Evolutionary conservation across 352 stramenopile species (phyloP).

Genomic region (Phytophthora idaei): DNA sequence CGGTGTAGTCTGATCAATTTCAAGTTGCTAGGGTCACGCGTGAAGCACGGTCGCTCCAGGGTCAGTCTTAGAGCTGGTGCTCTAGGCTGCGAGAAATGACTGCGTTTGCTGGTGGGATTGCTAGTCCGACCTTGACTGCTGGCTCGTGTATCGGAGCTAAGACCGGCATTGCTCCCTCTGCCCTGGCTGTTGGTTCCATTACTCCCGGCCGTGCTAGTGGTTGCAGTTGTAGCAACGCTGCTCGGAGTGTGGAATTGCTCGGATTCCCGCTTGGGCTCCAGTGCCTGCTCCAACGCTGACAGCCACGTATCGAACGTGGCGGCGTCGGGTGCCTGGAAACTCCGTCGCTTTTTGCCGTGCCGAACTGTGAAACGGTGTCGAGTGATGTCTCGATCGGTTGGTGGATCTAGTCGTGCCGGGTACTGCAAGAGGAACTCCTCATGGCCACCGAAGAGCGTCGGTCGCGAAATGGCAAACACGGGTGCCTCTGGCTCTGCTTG

Average conservation of each 20-base stretch:
- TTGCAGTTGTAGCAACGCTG: conserved; percentile 17
- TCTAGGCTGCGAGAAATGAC: conserved; percentile 6
- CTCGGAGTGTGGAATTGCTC: conserved; percentile 6
- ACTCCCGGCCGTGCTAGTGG: conserved; percentile 10
- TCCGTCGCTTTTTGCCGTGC: conserved; percentile 31
- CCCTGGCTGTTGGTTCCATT: conserved; percentile 9
- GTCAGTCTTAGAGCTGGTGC: conserved; percentile 15
- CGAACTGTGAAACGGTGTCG: conserved; percentile 31
- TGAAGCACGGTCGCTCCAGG: conserved; percentile 18
- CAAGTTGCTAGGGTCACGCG: conserved; percentile 22
- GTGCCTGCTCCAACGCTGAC: conserved; percentile 22
- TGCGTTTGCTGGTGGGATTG: conserved; percentile 10
- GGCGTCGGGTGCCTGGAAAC: conserved; percentile 30
- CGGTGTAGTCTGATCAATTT: conserved; percentile 30
- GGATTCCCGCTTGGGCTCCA: conserved; percentile 16
- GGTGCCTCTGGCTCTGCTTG: conserved; percentile 19
- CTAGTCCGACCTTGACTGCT: background rate
- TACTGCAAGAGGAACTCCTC: conserved; percentile 36
- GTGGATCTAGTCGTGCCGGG: conserved; percentile 24
- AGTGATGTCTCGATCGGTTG: conserved; percentile 19
- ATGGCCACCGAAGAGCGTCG: conserved; percentile 24
- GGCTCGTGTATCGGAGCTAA: background rate
- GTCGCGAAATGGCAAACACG: conserved; percentile 29
- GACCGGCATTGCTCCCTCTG: background rate
- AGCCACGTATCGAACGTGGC: conserved; percentile 28